phyloP scores from a whole-genome alignment of 192 early-diverging fungal species.

The Coemansia nantahalensis region DNA sequence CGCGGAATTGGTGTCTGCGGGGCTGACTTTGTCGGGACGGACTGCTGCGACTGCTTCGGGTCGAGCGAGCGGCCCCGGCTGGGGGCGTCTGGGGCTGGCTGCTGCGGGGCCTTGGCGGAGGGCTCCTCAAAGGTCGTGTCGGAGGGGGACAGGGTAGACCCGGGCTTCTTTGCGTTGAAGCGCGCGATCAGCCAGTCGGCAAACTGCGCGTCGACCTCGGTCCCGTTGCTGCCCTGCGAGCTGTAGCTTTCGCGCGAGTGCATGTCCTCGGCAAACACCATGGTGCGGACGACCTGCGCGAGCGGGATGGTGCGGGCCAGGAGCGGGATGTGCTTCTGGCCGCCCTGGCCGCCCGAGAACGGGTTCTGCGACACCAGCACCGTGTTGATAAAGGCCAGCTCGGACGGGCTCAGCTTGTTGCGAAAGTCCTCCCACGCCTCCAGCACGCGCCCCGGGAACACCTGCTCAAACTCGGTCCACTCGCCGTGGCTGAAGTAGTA shows the following conservation, averaged over 20 bases:
- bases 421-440: slow-evolving; percentile 44
- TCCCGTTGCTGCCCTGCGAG: slow-evolving; percentile 23
- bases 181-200: slow-evolving; percentile 48
- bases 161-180: slow-evolving; percentile 35
- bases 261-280: slow-evolving; percentile 42
- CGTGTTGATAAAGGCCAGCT: slow-evolving; percentile 39
- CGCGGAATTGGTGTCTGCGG: too few relatives aligned
- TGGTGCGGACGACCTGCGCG: slow-evolving; percentile 39
- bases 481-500: slow-evolving; percentile 53
- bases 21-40: too few relatives aligned
- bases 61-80: too few relatives aligned
- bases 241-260: slow-evolving; percentile 44
- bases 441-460: slow-evolving; percentile 44
- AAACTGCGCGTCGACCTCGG: slow-evolving; percentile 40
- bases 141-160: slow-evolving; percentile 22
- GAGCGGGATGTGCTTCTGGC: slow-evolving; percentile 35
- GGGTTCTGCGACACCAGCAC: slow-evolving; percentile 50
- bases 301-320: slow-evolving; percentile 46
- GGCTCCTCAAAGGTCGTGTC: slow-evolving; percentile 19
- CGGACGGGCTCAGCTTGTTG: slow-evolving; percentile 28
- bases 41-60: too few relatives aligned
- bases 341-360: slow-evolving; percentile 23
- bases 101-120: not conserved
- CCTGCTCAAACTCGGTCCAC: slow-evolving; percentile 48
- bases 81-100: too few relatives aligned